A percentile compares a stretch with the other conserved stretches of the same genome.
These are phyloP conservation scores for Cercospora janseana DNA, from an alignment of 2,329 filamentous ascomycete genomes.

Conservation along the genomic window DNA sequence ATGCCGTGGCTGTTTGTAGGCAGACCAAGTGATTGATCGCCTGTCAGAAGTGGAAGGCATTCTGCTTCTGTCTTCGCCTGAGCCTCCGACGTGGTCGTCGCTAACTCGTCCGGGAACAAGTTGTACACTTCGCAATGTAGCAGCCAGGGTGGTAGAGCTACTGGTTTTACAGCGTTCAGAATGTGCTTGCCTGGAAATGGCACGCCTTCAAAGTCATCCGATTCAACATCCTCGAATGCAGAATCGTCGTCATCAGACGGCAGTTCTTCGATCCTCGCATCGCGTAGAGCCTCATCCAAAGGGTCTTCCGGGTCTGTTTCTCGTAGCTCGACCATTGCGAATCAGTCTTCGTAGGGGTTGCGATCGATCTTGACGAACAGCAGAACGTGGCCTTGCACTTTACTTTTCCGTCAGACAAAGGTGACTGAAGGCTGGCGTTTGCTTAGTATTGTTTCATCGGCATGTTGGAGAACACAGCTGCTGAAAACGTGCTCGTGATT, in stretches of 20 bases:
- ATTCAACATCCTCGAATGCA: conserved; percentile 25
- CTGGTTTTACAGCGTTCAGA: conserved; percentile 11
- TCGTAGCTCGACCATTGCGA: conserved; percentile 18
- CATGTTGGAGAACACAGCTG: conserved; percentile 15
- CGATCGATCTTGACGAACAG: no score
- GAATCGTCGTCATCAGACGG: conserved; percentile 32
- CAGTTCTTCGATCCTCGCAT: conserved; percentile 37
- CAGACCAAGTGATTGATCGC: conserved; percentile 43
- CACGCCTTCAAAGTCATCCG: conserved; percentile 25
- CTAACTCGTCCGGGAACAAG: conserved; percentile 29
- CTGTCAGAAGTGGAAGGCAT: conserved; percentile 32
- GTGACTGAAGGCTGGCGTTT: conserved; percentile 21
- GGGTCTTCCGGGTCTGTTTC: conserved; percentile 27
- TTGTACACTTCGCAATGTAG: conserved; percentile 24
- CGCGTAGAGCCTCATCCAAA: conserved; percentile 32
- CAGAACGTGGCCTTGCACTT: no score
- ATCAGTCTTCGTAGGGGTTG: not conserved
- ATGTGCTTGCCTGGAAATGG: conserved; percentile 32
- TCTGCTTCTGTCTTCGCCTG: conserved; percentile 26
- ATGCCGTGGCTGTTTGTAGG: conserved; percentile 67
- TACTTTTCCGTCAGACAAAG: conserved; percentile 20
- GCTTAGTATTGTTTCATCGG: conserved; percentile 31
- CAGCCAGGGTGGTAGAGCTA: conserved; percentile 32
- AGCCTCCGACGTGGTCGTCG: conserved; percentile 28
- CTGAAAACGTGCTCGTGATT: not conserved